Evolutionary conservation across 352 stramenopile genomes (phyloP).

Genomic region (Phytophthora meadii): DNA sequence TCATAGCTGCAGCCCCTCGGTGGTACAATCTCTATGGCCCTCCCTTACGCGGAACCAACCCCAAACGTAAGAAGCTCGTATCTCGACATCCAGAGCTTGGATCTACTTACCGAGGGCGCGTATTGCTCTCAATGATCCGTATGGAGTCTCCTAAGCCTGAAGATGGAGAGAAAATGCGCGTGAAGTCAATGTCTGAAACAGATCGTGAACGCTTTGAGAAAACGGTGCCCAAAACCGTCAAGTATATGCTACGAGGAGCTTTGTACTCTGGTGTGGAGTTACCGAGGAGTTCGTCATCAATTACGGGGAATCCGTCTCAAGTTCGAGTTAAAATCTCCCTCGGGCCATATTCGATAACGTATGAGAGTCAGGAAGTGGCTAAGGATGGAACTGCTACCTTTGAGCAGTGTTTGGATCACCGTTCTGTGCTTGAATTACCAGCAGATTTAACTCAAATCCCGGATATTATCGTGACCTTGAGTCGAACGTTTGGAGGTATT

Average conservation of each 20-base stretch:
- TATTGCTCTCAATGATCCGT: conserved; percentile 82
- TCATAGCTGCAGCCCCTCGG: conserved; percentile 29
- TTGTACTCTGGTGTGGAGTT: conserved; percentile 70
- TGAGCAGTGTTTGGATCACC: conserved; percentile 58
- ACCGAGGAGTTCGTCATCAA: conserved; percentile 21
- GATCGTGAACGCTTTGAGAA: conserved; percentile 16
- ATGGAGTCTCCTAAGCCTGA: conserved; percentile 46
- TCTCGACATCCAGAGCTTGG: conserved; percentile 70
- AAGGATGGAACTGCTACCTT: conserved; percentile 60
- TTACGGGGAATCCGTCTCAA: conserved; percentile 29
- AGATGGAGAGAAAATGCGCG: conserved; percentile 68
- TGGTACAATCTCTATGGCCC: conserved; percentile 91
- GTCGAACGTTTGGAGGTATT: conserved; percentile 42
- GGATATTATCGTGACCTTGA: conserved; percentile 74
- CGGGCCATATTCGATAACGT: conserved; percentile 51
- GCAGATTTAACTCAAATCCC: conserved; percentile 75
- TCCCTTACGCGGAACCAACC: conserved; percentile 62
- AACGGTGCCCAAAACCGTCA: conserved; percentile 53
- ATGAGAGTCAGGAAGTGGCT: conserved; percentile 55
- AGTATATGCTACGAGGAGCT: conserved; percentile 70
- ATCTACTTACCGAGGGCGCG: conserved; percentile 81
- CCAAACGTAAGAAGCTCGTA: conserved; percentile 57
- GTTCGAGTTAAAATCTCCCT: conserved; percentile 61
- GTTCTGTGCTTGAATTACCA: conserved; percentile 54
- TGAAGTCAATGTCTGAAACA: conserved; percentile 52